A percentile compares a stretch with the other conserved stretches of the same genome.
Conservation (phyloP, 1,284 basidiomycete species). For the Bjerkandera adusta region DNA sequence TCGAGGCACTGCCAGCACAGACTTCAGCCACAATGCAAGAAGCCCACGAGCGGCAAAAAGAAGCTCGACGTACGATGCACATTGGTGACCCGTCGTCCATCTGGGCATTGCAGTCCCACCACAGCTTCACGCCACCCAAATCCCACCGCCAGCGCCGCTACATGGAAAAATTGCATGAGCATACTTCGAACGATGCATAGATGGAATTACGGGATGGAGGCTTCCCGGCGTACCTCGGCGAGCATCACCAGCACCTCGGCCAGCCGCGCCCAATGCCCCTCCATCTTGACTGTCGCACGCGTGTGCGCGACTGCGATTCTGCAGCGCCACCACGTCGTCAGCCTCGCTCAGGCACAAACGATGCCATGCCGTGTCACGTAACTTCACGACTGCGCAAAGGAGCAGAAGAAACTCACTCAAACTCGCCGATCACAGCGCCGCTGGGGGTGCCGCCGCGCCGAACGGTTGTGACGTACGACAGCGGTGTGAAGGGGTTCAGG, state of each 20-base stretch:
- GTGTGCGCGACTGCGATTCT: conserved; percentile 39
- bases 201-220: conserved; percentile 15
- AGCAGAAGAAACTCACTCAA: conserved; percentile 32
- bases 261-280: conserved; percentile 35
- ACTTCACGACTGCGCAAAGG: conserved; percentile 19
- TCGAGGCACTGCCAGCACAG: conserved; percentile 19
- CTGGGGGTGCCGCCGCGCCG: conserved; percentile 28
- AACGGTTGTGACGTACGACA: conserved; percentile 37
- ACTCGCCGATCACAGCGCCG: conserved; percentile 35
- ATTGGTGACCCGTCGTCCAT: conserved; percentile 25
- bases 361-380: conserved; percentile 17
- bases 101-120: conserved; percentile 17
- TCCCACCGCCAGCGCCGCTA: conserved; percentile 26
- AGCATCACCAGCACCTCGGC: conserved; percentile 30
- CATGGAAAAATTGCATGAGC: not conserved
- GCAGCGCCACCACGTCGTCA: not conserved
- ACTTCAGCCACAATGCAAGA: not conserved
- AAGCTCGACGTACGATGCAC: conserved; percentile 21
- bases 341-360: not conserved
- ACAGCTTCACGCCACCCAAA: conserved; percentile 25
- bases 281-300: conserved; percentile 39
- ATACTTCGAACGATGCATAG: not conserved
- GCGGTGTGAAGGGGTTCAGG: conserved; percentile 38
- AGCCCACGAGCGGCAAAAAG: not conserved
- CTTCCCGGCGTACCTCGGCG: conserved; percentile 15